Base-by-base conservation (phyloP, 257 asterid species). In the Jacaranda copaia region DNA sequence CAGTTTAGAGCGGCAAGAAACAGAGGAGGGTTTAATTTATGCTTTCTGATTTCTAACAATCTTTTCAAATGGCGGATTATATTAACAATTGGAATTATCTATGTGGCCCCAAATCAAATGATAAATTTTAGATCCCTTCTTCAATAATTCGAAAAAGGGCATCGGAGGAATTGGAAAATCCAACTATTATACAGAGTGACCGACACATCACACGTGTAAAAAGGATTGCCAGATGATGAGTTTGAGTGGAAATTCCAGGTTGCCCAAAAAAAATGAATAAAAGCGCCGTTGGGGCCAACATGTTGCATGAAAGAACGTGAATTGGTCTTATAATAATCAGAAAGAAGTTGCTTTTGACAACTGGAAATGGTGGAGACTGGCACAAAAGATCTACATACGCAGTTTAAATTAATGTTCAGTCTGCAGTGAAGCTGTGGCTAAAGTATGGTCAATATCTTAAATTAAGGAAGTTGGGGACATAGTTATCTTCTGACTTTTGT, bases 271-370 rank as follows among this genome's bases (percentile, higher is more conserved):
- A 16, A 65, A 43, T 15, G 74, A 73, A 73, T 57, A 51, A 48
- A 79, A 76, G 69, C 69, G 46, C 63, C 62, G 32, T 52, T 66
- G 88, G 88, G 91, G 72, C 75, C 88, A 73, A 65, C 80, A 82
- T 81, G 87, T 80, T 67, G 83, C 73, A 58, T 76, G 74, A 67
- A 81, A 80, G 79, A 90, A 86, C 85, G 85, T 84, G 84, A 76
- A 5, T 81, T 79, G 71, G 81, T 76, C 68, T 68, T 82, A 58
- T 66, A 76, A 72, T 81, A 77, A 78, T 68, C 46, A 1, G 36
- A 79, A 86, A 59, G 62, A 48, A 70, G 18, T 74, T 71, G 63
- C 70, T 59, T 68, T 79, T 78, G 79, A 82, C 91, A 91, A 82
- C 93, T 87, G 90, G 84, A 81, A 63, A 58, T 65, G 62, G 36